Conservation (phyloP, 345 rosid species). For the Viola odorata region DNA sequence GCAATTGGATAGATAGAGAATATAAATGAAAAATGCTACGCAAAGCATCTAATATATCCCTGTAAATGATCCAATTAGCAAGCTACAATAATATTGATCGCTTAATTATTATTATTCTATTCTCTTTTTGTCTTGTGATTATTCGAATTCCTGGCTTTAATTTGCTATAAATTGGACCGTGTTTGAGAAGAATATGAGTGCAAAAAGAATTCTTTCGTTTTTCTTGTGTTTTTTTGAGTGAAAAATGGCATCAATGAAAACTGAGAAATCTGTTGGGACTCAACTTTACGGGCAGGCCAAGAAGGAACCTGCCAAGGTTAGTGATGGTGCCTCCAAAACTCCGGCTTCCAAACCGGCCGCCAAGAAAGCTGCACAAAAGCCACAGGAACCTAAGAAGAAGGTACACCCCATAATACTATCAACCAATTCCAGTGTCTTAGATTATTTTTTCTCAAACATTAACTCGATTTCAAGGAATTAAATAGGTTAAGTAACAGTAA, state of each 20-base stretch:
- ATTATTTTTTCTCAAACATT: neutral
- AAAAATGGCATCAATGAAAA: slow-evolving; percentile 34
- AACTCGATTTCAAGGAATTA: neutral
- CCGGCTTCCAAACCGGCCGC: slow-evolving; percentile 36
- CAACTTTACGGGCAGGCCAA: slow-evolving; percentile 31
- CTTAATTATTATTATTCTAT: no score
- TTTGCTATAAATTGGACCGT: no score
- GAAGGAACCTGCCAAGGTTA: slow-evolving; percentile 30
- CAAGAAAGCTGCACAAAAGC: slow-evolving; percentile 42
- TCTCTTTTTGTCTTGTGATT: no score
- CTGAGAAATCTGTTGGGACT: slow-evolving; percentile 40
- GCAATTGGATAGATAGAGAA: no score
- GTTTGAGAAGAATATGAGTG: no score
- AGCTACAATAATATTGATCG: no score
- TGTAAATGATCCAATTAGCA: no score
- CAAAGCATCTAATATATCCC: no score
- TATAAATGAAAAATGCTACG: no score
- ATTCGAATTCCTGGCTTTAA: no score
- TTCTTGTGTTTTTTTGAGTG: no score
- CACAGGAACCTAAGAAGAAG: slow-evolving; percentile 49
- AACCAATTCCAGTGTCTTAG: neutral
- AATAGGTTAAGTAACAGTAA: neutral
- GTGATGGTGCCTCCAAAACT: slow-evolving; percentile 21
- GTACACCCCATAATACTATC: slow-evolving; percentile 9
- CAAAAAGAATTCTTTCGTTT: no score